phyloP scores from a whole-genome alignment of 306 rosid genomes.

The Inga leiocalycina region DNA sequence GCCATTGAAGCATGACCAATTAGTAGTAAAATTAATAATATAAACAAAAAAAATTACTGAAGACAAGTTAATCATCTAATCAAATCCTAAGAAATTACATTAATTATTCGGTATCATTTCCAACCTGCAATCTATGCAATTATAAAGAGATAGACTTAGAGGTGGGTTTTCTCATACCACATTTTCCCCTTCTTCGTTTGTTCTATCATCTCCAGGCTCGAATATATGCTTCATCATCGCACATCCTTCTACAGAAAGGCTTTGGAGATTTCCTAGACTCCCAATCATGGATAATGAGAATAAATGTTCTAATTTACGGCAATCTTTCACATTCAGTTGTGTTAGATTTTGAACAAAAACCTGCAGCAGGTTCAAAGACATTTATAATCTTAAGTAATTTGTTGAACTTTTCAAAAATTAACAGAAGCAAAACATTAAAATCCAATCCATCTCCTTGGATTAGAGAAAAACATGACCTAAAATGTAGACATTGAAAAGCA shows the following conservation, averaged over 20 bases:
- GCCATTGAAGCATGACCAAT: neutral
- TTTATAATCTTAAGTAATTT: neutral
- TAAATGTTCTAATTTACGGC: neutral
- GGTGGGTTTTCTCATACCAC: neutral
- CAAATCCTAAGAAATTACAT: neutral
- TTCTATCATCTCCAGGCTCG: neutral
- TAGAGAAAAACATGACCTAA: neutral
- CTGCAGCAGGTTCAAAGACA: neutral
- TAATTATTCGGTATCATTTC: neutral
- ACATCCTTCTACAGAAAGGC: conserved; percentile 39
- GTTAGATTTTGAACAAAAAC: conserved; percentile 18
- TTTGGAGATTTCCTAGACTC: conserved; percentile 37
- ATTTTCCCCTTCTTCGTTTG: neutral
- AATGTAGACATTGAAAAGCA: neutral
- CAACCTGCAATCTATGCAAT: neutral
- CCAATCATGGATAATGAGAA: conserved; percentile 32
- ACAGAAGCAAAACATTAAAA: neutral
- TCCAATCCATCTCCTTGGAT: neutral
- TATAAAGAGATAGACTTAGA: neutral
- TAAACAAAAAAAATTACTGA: neutral
- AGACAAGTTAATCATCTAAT: neutral
- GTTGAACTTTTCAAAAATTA: neutral
- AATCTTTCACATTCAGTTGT: conserved; percentile 29
- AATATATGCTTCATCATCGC: conserved; percentile 34
- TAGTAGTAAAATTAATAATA: neutral